A percentile compares a stretch with the other conserved stretches of the same genome.
phyloP scores from a whole-genome alignment of 1,284 basidiomycete genomes.

The Ustilago esculenta region DNA sequence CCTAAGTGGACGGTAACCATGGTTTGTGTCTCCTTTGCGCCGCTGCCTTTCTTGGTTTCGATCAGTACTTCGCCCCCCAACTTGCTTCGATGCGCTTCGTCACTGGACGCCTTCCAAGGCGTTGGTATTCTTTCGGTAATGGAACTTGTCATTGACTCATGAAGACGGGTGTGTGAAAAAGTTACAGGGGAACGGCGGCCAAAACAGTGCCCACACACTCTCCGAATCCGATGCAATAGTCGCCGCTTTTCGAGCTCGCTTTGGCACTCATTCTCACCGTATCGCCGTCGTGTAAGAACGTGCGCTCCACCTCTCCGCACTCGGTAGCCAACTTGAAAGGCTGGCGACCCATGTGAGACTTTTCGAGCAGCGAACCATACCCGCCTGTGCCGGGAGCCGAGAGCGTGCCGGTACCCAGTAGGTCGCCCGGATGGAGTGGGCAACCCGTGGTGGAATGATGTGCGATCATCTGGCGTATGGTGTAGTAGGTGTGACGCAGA shows the following conservation, averaged over 20 bases:
- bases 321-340: slow-evolving; percentile 1
- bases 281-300: slow-evolving; percentile 32
- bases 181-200: slow-evolving; percentile 18
- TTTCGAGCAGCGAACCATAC: slow-evolving; percentile 26
- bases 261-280: slow-evolving; percentile 8
- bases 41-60: background rate
- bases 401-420: slow-evolving; percentile 42
- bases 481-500: slow-evolving; percentile 40
- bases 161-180: too few species aligned
- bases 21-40: too few species aligned
- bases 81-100: too few species aligned
- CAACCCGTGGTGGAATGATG: slow-evolving; percentile 47
- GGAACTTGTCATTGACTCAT: too few species aligned
- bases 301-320: slow-evolving; percentile 3
- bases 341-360: slow-evolving; percentile 4
- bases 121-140: slow-evolving; percentile 3
- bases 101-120: too few species aligned
- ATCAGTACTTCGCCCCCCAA: too few species aligned
- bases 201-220: slow-evolving; percentile 15
- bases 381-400: slow-evolving; percentile 23
- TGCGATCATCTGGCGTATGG: slow-evolving; percentile 39
- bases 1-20: too few species aligned
- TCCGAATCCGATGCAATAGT: slow-evolving; percentile 23
- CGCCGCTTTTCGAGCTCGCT: background rate
- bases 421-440: slow-evolving; percentile 21